Conservation (phyloP, 2,329 filamentous ascomycete genomes). For the Cladosporium sp. region DNA sequence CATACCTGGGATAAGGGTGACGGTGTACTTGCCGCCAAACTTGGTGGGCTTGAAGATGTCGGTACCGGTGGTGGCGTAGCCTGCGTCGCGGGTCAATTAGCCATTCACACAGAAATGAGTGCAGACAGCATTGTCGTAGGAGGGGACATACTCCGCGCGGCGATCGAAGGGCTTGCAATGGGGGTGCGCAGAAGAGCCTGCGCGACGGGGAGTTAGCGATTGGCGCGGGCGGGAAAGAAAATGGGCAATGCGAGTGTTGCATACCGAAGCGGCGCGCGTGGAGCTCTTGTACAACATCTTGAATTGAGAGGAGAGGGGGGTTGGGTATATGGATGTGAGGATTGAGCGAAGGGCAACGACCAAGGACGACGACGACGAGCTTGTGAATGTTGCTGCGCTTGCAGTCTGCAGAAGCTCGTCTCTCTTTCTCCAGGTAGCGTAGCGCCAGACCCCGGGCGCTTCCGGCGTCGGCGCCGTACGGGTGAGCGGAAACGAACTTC, state of each 20-base stretch:
- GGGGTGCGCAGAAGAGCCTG: conserved; percentile 52
- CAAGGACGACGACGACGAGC: too few species aligned
- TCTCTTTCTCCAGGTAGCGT: too few species aligned
- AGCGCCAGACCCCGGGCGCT: neutral
- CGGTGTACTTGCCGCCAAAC: conserved; percentile 98
- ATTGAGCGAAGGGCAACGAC: too few species aligned
- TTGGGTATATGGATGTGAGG: conserved; percentile 4
- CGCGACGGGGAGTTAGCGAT: conserved; percentile 9
- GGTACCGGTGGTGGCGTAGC: conserved; percentile 76
- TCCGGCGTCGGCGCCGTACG: neutral
- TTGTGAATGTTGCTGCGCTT: too few species aligned
- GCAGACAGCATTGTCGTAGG: too few species aligned
- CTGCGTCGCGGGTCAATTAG: conserved; percentile 31
- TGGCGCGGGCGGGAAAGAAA: neutral
- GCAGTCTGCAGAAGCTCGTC: neutral
- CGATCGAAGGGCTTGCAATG: conserved; percentile 44
- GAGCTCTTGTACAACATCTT: conserved; percentile 43
- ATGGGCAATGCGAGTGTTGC: neutral
- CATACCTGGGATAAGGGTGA: conserved; percentile 90
- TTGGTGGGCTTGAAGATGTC: conserved; percentile 99
- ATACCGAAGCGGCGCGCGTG: conserved; percentile 46
- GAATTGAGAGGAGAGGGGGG: conserved; percentile 14
- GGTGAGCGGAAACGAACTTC: neutral
- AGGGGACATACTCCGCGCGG: conserved; percentile 49
- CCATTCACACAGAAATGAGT: too few species aligned